Percentiles rank a stretch among this genome's conserved stretches.
Conservation (phyloP, 1,284 basidiomycete genomes). For the Ceratobasidium sp. region DNA sequence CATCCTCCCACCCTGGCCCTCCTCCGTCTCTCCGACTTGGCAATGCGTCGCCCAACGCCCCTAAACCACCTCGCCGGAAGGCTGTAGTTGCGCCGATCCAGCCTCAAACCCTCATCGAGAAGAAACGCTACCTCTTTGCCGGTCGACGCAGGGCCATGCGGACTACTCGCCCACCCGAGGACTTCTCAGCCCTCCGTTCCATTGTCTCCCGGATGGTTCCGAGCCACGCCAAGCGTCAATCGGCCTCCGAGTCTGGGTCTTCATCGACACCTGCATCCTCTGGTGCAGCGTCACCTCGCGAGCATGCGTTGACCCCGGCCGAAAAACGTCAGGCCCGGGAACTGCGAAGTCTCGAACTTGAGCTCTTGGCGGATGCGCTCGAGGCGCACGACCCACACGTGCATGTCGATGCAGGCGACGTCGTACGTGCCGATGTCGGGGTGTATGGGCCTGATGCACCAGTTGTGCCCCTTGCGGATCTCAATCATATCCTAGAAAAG, state of each 20-base stretch:
- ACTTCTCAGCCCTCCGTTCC: slow-evolving; percentile 25
- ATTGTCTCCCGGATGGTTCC: slow-evolving; percentile 24
- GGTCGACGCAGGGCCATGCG: slow-evolving; percentile 51
- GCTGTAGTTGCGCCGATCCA: slow-evolving; percentile 47
- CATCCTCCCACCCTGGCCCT: slow-evolving; percentile 39
- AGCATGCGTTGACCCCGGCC: not conserved
- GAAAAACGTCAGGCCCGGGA: slow-evolving; percentile 37
- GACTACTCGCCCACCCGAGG: slow-evolving; percentile 26
- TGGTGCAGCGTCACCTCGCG: slow-evolving; percentile 21
- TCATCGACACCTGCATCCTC: slow-evolving; percentile 28
- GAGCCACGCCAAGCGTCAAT: slow-evolving; percentile 28
- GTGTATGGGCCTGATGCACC: slow-evolving; percentile 40
- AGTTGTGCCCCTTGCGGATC: slow-evolving; percentile 25
- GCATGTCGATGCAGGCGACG: slow-evolving; percentile 25
- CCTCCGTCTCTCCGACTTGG: slow-evolving; percentile 45
- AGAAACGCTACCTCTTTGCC: slow-evolving; percentile 53
- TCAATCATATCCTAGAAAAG: slow-evolving; percentile 33
- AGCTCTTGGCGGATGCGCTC: slow-evolving; percentile 44
- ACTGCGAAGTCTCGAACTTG: slow-evolving; percentile 45
- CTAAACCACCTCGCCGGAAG: slow-evolving; percentile 43
- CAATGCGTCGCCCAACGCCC: slow-evolving; percentile 42
- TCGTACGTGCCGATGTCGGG: slow-evolving; percentile 32
- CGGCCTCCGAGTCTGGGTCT: slow-evolving; percentile 36
- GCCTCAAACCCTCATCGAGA: slow-evolving; percentile 51
- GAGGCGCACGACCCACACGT: slow-evolving; percentile 42